A percentile compares a stretch with the other conserved stretches of the same genome.
These are phyloP conservation scores for Ascochyta rabiei DNA, from an alignment of 2,329 filamentous ascomycete genomes.

Conservation along the genomic window DNA sequence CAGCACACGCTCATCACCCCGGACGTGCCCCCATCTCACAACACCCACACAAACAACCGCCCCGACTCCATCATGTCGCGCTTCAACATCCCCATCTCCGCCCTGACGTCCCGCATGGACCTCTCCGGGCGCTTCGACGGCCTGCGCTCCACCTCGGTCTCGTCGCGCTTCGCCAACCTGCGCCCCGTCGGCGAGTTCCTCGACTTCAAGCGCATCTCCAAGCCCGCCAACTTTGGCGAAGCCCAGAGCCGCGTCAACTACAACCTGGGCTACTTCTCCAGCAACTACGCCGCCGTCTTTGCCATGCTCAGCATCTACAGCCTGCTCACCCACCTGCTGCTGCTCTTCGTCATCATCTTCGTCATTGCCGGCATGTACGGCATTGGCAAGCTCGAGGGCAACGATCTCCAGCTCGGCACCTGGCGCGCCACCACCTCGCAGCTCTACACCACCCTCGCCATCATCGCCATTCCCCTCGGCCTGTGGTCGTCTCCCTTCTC, in stretches of 20 bases:
- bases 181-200: constrained; percentile 91
- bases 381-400: constrained; percentile 87
- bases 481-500: constrained; percentile 83
- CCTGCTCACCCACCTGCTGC: constrained; percentile 81
- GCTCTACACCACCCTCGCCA: constrained; percentile 86
- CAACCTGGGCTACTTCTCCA: constrained; percentile 96
- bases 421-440: constrained; percentile 87
- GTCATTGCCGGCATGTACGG: constrained; percentile 86
- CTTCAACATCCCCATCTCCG: constrained; percentile 91
- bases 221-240: constrained; percentile 89
- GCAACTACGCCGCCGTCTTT: constrained; percentile 96
- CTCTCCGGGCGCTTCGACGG: constrained; percentile 82
- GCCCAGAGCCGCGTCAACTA: constrained; percentile 94
- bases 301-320: constrained; percentile 96
- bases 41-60: constrained; percentile 12
- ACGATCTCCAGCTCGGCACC: constrained; percentile 84
- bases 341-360: constrained; percentile 92
- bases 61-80: constrained; percentile 68
- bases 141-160: constrained; percentile 78
- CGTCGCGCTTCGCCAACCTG: constrained; percentile 87
- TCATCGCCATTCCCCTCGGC: constrained; percentile 82
- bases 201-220: constrained; percentile 93
- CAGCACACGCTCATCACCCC: constrained; percentile 33
- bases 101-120: constrained; percentile 89
- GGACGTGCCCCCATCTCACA: constrained; percentile 21